Evolutionary conservation across 1,284 basidiomycete genomes (phyloP), one percentile per base, ranked within the genome.

Genomic region (Peniophora sp.): DNA sequence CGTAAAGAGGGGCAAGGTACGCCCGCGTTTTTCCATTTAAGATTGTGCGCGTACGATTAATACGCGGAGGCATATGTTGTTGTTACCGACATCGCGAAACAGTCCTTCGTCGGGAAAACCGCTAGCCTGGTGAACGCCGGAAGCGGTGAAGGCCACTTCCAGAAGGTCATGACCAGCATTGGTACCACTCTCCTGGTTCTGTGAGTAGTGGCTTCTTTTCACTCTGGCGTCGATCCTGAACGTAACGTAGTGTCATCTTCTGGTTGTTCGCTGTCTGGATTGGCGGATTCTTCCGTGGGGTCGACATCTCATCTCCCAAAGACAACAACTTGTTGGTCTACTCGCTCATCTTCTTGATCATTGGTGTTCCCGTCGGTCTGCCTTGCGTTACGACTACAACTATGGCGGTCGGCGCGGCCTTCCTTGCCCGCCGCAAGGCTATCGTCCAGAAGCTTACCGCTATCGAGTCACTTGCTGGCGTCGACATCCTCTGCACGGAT

Each of bases 401-500:
- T 45, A 77, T 75, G 52, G 76, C 76, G 34, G 76, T 79, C 56
- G 76, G 76, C 50, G 76, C 76, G 36, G 74, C 77, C 6, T 78
- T 77, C 65, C 70, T 79, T 41, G 77, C 77, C 25, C 67, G 70
- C 53, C 66, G 70, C 39, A 70, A 79, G 59, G 76, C 75, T n/a
- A 79, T 79, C 61, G 77, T 79, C n/a, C 77, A 79, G 62, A 78
- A 78, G 64, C 68, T 79, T 44, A 78, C 77, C 12, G 77, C 77
- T 47, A 79, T 79, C 63, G 77, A 79, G 62, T 73, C 72, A 32
- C 68, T 79, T 22, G 77, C 77, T 23, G 77, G 77, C 59, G 77
- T 79, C 53, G 75, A 79, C 56, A 73, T 79, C 25, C 69, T 79
- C 36, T 79, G 77, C 64, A 73, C 75, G 34, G 77, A 79, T 63